Evolutionary conservation across 768 basidiomycete species (phyloP), one percentile per base, ranked within the genome.

Genomic region (Leccinum arenicola): DNA sequence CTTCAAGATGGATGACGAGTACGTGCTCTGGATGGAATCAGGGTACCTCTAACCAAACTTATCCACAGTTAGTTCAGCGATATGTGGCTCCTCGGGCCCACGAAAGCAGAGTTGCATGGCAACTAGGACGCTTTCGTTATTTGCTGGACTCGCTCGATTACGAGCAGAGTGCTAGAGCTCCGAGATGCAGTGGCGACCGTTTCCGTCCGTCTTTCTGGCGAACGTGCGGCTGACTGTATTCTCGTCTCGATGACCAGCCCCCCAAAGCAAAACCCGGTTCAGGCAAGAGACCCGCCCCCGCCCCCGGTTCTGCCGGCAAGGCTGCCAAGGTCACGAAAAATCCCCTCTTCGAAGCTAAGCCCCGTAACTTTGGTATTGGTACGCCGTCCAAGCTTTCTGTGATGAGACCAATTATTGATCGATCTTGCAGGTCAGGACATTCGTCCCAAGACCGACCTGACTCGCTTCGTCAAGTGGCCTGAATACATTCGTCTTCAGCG

Each of bases 381-480:
- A 84, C 63, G 53, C 53, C n/a, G n/a, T 17, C 8, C 31, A 1
- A 47, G 1, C 48, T 58, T 49, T 49, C 4, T 43, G 3, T 19
- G 1, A 33, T 43, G 3, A 7, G 17, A 25, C 1, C 0, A 15
- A n/a, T 52, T 3, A 19, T 21, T 60, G 19, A 64, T 55, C 19
- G 10, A n/a, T 1, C 23, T 23, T 15, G 1, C 66, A 96, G 96
- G 96, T 71, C 93, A 95, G 79, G 93, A 96, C 77, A 84, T 98
- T 68, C 91, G 89, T 68, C 95, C 89, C 70, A 84, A 83, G 74
- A 84, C 84, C 56, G 96, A 98, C 78, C 78, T 98, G 65, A 96
- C 93, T 59, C 92, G 95, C 74, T 98, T 98, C 80, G 92, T 98
- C 80, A 98, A 97, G 77, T 99, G 96, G 96, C 96, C 96, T 67